These are phyloP conservation scores for Triadica sebifera DNA, from an alignment of 345 rosid genomes.

Conservation along the genomic window DNA sequence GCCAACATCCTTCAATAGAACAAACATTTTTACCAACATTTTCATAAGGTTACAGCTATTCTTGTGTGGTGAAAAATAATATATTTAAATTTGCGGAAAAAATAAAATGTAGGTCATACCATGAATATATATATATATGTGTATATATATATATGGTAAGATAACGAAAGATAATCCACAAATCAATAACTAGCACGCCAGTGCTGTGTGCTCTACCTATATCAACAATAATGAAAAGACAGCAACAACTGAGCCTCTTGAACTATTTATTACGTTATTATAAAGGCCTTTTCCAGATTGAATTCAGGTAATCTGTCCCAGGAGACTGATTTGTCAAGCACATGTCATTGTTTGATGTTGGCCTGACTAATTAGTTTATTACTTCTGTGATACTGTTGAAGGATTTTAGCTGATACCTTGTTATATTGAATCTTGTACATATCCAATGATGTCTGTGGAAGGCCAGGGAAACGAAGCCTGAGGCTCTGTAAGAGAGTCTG, in stretches of 20 bases:
- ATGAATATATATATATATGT: background rate
- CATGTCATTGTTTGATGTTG: background rate
- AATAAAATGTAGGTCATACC: background rate
- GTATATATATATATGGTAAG: background rate
- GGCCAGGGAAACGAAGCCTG: slow-evolving; percentile 82
- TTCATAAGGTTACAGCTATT: background rate
- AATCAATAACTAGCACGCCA: background rate
- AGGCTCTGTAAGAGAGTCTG: slow-evolving; percentile 72
- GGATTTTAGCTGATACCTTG: slow-evolving; percentile 44
- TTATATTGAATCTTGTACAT: slow-evolving; percentile 96
- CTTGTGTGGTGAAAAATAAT: background rate
- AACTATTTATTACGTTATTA: background rate
- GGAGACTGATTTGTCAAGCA: background rate
- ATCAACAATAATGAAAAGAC: background rate
- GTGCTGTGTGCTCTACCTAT: background rate
- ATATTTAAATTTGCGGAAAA: too few species aligned
- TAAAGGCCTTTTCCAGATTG: background rate
- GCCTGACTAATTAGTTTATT: too few species aligned
- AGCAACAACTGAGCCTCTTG: background rate
- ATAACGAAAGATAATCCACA: background rate
- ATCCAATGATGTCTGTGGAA: slow-evolving; percentile 87
- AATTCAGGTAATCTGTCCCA: background rate
- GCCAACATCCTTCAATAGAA: slow-evolving; percentile 78
- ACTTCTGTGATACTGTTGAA: background rate
- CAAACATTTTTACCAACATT: background rate